Percentiles rank a stretch among this genome's conserved stretches.
Evolutionary conservation across 345 rosid genomes (phyloP).

Genomic region (Melastoma malabathricum): DNA sequence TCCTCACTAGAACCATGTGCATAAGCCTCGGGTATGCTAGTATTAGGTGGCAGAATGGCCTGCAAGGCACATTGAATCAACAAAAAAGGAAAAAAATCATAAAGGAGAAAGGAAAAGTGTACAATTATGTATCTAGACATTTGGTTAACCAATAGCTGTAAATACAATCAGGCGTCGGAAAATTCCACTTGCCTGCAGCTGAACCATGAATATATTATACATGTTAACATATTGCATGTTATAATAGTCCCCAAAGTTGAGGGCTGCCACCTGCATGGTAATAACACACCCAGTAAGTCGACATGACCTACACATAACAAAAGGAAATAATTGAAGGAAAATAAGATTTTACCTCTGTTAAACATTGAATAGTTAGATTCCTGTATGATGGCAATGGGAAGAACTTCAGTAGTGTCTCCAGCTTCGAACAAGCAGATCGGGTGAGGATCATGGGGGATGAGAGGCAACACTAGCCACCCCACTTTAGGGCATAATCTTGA

Average conservation of each 20-base stretch:
- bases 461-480: conserved; percentile 3
- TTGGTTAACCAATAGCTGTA: neutral
- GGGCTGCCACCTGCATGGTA: conserved; percentile 69
- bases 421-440: conserved; percentile 23
- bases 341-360: conserved; percentile 59
- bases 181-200: conserved; percentile 50
- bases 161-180: neutral
- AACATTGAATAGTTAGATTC: conserved; percentile 90
- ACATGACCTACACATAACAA: conserved; percentile 1
- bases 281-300: conserved; percentile 1
- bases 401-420: conserved; percentile 86
- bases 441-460: too few species aligned
- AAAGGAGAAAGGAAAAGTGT: neutral
- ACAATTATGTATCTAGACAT: neutral
- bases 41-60: conserved; percentile 65
- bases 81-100: neutral
- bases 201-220: conserved; percentile 70
- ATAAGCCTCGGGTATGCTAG: conserved; percentile 90
- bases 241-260: conserved; percentile 83
- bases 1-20: conserved; percentile 77
- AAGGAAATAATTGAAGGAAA: neutral
- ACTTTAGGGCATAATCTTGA: neutral
- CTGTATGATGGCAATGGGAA: conserved; percentile 70
- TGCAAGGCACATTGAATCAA: conserved; percentile 12
- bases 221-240: conserved; percentile 64